phyloP scores from a whole-genome alignment of 495 filamentous ascomycete genomes.

The Penicillium goetzii region DNA sequence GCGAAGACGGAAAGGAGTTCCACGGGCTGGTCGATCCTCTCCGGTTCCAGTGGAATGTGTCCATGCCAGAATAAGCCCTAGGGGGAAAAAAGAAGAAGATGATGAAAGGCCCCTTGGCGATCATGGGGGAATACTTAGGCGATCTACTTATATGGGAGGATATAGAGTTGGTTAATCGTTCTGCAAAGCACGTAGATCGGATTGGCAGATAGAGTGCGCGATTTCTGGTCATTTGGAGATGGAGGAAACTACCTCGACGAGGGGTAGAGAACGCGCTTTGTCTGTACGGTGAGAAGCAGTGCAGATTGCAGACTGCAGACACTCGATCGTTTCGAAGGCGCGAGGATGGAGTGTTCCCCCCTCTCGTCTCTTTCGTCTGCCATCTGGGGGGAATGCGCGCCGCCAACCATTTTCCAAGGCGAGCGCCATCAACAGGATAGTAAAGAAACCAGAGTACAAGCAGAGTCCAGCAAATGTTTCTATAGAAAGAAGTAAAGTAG shows the following conservation, averaged over 20 bases:
- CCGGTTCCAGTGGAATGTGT: slow-evolving; percentile 32
- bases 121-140: background rate
- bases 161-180: background rate
- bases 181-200: background rate
- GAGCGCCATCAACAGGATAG: background rate
- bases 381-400: slow-evolving; percentile 29
- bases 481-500: slow-evolving; percentile 10
- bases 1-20: slow-evolving; percentile 16
- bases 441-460: background rate
- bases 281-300: background rate
- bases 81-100: background rate
- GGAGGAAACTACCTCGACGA: background rate
- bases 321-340: background rate
- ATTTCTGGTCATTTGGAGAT: slow-evolving; percentile 13
- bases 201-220: slow-evolving; percentile 15
- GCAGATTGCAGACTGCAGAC: background rate
- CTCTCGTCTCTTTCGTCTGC: slow-evolving; percentile 10
- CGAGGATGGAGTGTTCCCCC: slow-evolving; percentile 14
- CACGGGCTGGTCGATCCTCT: slow-evolving; percentile 13
- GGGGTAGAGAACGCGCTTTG: background rate
- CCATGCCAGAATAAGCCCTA: slow-evolving; percentile 6
- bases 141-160: background rate
- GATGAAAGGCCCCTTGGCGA: background rate
- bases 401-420: slow-evolving; percentile 14
- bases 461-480: slow-evolving; percentile 6